Base-by-base conservation (phyloP, 768 basidiomycete species). In the Tulasnella sp. region DNA sequence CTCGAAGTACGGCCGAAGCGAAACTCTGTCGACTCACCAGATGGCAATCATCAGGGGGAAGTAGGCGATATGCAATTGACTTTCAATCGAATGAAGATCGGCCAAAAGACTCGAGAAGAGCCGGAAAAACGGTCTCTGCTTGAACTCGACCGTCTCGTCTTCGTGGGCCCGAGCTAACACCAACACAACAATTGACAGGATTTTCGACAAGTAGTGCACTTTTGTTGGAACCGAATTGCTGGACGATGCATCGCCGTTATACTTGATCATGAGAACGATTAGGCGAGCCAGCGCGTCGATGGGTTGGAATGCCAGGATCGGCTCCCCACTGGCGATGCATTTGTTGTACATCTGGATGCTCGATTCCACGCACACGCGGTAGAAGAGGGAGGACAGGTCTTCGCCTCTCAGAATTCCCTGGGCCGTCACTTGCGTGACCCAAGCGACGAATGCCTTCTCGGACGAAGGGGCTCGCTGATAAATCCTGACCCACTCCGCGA, bases 181-280 rank as follows among this genome's bases (percentile, higher is more conserved):
- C 73, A 98, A 88, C 35, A 98, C 94, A 79, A 97, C 91, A 80
- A 98, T 98, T 14, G 96, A 96, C 72, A 99, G 82, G 73, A 98
- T 98, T 82, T 98, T 98, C 68, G 93, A 94, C 77, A 97, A 83
- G 81, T 98, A 98, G 79, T 96, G 92, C 14, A 95, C 92, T 80
- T 97, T 97, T 19, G 95, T 94, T 76, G 94, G 90, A 76, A 96
- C 95, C 77, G 93, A 94, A 80, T 95, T 92, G 73, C 92, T 94
- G 14, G 90, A 88, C 41, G 79, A 80, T 34, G 95, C 92, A 81
- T 99, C 97, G 12, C 95, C 97, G 76, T 98, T 96, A 79, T 98
- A 98, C 83, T 98, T 98, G 87, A 98, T 95, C 82, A 99, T 95
- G 80, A 97, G 94, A 40, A 94, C 91, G 75, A 99, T 93, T 74